Evolutionary conservation across 106 monocot species (phyloP), one percentile per base, ranked within the genome.

Genomic region (Phalaenopsis equestris): DNA sequence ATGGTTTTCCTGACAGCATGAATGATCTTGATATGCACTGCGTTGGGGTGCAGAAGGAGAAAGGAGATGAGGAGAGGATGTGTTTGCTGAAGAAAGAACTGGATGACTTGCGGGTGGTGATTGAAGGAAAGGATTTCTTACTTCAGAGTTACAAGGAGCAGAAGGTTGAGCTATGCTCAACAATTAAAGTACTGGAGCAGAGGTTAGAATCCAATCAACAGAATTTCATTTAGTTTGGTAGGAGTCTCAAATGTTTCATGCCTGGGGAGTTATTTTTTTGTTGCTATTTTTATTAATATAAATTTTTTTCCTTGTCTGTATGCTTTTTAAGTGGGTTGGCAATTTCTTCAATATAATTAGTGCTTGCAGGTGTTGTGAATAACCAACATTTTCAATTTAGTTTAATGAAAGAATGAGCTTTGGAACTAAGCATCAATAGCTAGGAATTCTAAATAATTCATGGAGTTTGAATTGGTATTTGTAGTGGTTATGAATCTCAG

Each of bases 101-200:
- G 41, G 82, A 76, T 6, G 84, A 84, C 16, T 41, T 87, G 38
- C 84, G 76, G 61, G 87, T 82, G 41, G 87, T 77, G 45, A 84
- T 84, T 48, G 82, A 84, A 72, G 82, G 84, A 15, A 84, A 87
- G 82, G 84, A 84, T 16, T 84, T 82, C 36, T 68, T 87, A 47
- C 81, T 87, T 39, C 84, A 84, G 76, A 87, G 70, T 80, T 82
- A 84, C 82, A 82, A 80, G 58, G 87, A 87, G n/a, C 84, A 87
- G 76, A 84, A 84, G 70, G 45, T 73, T 12, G 82, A 84, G 56
- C 79, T 87, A 6, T 77, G 76, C 37, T 52, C 84, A 30, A 84
- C 82, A 52, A 70, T 87, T 6, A 82, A 84, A 67, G 84, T 81
- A 42, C 49, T 87, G 82, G 67, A 84, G 76, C 57, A 52, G 41